Base-by-base conservation (phyloP, 169 alveolate species). In the Plasmodium berghei region DNA sequence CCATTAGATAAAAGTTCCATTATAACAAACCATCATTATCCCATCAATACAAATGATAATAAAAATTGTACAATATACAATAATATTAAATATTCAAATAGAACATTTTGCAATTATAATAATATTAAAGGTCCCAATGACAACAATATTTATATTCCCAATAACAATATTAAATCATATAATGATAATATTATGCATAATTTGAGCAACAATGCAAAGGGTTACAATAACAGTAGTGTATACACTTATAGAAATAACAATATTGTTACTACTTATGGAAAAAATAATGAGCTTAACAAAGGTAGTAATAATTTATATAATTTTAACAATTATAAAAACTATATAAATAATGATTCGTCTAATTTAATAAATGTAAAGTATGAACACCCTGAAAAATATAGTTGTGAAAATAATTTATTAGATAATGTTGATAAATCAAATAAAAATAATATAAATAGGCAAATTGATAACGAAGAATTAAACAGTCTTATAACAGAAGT, bases 201-300 rank as follows among this genome's bases (percentile, higher is more conserved):
- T 9, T 34, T 42, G n/a, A 46, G 58, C 18, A 62, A 73, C 34
- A 40, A 42, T 42, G 58, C 24, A 73, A 73, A 73, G 58, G 24
- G 58, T 9, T 45, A 28, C 45, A 12, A 52, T 58, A 54, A 72
- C 34, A 58, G 16, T 18, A n/a, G 22, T 12, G 16, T 16, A 42
- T 14, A 20, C 10, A 42, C 52, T 0, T 49, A 52, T 24, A 22
- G 63, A 45, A 34, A 70, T 61, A 52, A 46, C 55, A 73, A 10
- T 28, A 56, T 14, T 52, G 6, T 4, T 52, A 16, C 22, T 10
- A 16, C n/a, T n/a, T 12, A 52, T 52, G 59, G 59, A 5, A 52
- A 52, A 52, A 6, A 28, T 63, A 58, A 6, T 28, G 46, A 26
- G 8, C 9, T 5, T 40, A n/a, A 59, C 59, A 59, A 34, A 58